Percentiles rank a stretch among this genome's conserved stretches.
Evolutionary conservation across 2,329 filamentous ascomycete genomes (phyloP).

Genomic region (Fusarium concolor): DNA sequence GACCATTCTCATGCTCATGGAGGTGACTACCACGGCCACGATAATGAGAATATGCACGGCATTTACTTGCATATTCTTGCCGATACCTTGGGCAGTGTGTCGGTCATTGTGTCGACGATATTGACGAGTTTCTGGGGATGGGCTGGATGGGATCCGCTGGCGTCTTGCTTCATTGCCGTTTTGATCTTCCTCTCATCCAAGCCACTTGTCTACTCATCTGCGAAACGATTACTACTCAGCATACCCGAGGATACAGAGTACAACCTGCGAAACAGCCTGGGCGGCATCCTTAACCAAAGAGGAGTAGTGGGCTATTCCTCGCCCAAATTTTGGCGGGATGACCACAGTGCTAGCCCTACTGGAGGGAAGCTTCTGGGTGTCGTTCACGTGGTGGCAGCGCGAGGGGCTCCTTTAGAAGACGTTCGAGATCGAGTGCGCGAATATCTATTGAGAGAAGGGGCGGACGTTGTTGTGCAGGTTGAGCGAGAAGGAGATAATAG

Average conservation of each 20-base stretch:
- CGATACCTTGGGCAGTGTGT: conserved; percentile 92
- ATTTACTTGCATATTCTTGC: conserved; percentile 97
- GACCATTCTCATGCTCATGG: conserved; percentile 51
- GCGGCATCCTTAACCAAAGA: conserved; percentile 82
- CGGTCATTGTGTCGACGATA: conserved; percentile 91
- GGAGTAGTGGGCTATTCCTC: conserved; percentile 89
- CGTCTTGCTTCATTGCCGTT: conserved; percentile 91
- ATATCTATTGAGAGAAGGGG: conserved; percentile 76
- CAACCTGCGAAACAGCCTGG: conserved; percentile 84
- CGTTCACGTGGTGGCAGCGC: conserved; percentile 84
- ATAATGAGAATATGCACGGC: conserved; percentile 97
- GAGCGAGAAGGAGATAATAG: conserved; percentile 81
- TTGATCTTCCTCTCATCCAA: conserved; percentile 94
- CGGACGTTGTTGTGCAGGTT: conserved; percentile 88
- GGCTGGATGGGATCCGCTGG: conserved; percentile 94
- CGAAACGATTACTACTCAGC: conserved; percentile 83
- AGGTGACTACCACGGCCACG: conserved; percentile 65
- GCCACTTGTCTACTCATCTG: conserved; percentile 87
- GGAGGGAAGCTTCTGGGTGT: conserved; percentile 77
- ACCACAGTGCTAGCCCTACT: conserved; percentile 61
- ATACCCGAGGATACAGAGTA: conserved; percentile 90
- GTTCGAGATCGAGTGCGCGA: conserved; percentile 80
- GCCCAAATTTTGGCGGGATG: conserved; percentile 93
- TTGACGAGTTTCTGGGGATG: conserved; percentile 89
- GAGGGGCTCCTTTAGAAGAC: conserved; percentile 80